A percentile compares a stretch with the other conserved stretches of the same genome.
Evolutionary conservation across 192 early-diverging fungal genomes (phyloP).

Genomic region (Rhizophagus sp.): DNA sequence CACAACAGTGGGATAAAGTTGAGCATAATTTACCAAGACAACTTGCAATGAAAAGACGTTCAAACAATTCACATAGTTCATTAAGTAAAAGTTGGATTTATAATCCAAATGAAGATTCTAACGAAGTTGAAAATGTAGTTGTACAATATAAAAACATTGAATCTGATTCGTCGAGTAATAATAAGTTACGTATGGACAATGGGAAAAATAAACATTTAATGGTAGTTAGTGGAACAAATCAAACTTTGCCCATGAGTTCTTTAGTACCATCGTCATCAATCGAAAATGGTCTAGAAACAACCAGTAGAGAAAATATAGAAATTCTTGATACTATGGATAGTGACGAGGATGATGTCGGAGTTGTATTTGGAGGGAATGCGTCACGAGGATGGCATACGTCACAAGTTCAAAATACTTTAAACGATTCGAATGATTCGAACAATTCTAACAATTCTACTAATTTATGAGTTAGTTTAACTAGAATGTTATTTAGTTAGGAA

Average conservation of each 20-base stretch:
- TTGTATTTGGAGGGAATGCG: background rate
- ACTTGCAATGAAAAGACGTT: background rate
- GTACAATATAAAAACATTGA: background rate
- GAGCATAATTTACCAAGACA: background rate
- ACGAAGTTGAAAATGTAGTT: background rate
- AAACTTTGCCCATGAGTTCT: background rate
- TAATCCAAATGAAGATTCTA: background rate
- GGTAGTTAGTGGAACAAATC: background rate
- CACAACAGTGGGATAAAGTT: background rate
- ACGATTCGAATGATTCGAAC: background rate
- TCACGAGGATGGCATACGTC: background rate
- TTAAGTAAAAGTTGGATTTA: slow-evolving; percentile 8
- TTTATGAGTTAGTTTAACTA: background rate
- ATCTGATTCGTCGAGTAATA: background rate
- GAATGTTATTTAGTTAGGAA: too few relatives aligned
- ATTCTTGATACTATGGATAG: slow-evolving; percentile 4
- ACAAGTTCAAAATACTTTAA: background rate
- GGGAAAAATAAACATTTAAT: background rate
- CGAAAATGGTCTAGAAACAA: background rate
- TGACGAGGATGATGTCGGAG: background rate
- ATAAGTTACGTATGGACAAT: background rate
- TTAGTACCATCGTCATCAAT: background rate
- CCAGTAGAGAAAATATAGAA: slow-evolving; percentile 1
- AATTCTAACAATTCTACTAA: background rate
- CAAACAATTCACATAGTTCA: slow-evolving; percentile 7